These are phyloP conservation scores for Rhodomyrtus psidioides DNA, from an alignment of 441 rosid species.

Conservation along the genomic window DNA sequence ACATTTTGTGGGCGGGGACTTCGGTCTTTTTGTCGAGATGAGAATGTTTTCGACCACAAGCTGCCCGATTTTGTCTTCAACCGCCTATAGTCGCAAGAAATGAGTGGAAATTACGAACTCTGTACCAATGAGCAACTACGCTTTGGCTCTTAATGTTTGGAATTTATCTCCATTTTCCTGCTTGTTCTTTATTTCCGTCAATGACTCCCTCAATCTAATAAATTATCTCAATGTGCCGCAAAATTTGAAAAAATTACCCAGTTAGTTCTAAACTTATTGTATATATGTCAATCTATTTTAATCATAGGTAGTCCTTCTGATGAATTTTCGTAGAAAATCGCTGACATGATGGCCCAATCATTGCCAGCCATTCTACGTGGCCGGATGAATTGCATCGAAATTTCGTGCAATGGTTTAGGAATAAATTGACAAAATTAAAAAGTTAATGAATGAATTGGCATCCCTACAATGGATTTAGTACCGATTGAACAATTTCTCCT, in stretches of 20 bases:
- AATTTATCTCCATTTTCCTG: neutral
- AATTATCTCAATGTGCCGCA: neutral
- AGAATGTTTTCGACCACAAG: neutral
- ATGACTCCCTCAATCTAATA: neutral
- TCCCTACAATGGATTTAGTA: neutral
- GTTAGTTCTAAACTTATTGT: neutral
- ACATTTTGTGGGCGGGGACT: neutral
- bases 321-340: neutral
- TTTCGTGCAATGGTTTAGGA: neutral
- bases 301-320: neutral
- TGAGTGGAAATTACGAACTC: neutral
- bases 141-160: neutral
- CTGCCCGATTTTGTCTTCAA: neutral
- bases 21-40: neutral
- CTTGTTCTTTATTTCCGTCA: neutral
- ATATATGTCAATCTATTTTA: neutral
- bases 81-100: neutral
- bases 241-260: neutral
- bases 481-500: neutral
- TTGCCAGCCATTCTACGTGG: neutral
- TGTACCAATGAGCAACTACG: neutral
- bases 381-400: neutral
- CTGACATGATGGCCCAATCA: neutral
- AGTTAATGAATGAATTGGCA: neutral
- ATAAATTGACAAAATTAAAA: neutral